A percentile compares a stretch with the other conserved stretches of the same genome.
phyloP scores from a whole-genome alignment of 2,329 filamentous ascomycete genomes.

The Teratosphaeria pseudoeucalypti region DNA sequence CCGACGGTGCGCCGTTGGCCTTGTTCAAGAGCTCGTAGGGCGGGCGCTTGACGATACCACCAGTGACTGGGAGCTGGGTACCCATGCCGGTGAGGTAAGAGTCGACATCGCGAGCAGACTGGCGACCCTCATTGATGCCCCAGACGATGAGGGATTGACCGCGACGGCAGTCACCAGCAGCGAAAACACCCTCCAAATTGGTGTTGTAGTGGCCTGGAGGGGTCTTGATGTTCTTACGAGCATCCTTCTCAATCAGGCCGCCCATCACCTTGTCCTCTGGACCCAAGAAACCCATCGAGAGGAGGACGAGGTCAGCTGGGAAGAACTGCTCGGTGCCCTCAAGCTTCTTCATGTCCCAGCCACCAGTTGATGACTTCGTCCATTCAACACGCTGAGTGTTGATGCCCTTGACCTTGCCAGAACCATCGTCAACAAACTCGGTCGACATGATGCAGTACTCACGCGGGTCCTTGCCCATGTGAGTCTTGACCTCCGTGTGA shows the following conservation, averaged over 20 bases:
- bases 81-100: constrained; percentile 66
- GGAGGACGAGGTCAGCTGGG: constrained; percentile 83
- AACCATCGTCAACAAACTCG: constrained; percentile 85
- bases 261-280: constrained; percentile 82
- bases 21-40: constrained; percentile 56
- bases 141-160: constrained; percentile 95
- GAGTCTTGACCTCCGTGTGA: constrained; percentile 88
- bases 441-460: constrained; percentile 99
- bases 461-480: constrained; percentile 90
- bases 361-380: constrained; percentile 79
- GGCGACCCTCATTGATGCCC: constrained; percentile 96
- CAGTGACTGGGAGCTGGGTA: constrained; percentile 76
- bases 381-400: constrained; percentile 93
- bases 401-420: constrained; percentile 84
- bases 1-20: constrained; percentile 26
- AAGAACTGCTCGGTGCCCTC: constrained; percentile 92
- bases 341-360: constrained; percentile 98
- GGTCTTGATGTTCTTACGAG: constrained; percentile 94
- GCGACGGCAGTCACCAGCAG: constrained; percentile 87
- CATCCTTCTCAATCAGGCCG: constrained; percentile 81
- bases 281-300: constrained; percentile 96
- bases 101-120: constrained; percentile 86
- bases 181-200: constrained; percentile 80
- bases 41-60: constrained; percentile 82
- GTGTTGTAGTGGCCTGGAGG: constrained; percentile 77